Percentiles rank a stretch among this genome's conserved stretches.
These are phyloP conservation scores for Xylaria sp. DNA, from an alignment of 2,329 filamentous ascomycete genomes.

Conservation along the genomic window DNA sequence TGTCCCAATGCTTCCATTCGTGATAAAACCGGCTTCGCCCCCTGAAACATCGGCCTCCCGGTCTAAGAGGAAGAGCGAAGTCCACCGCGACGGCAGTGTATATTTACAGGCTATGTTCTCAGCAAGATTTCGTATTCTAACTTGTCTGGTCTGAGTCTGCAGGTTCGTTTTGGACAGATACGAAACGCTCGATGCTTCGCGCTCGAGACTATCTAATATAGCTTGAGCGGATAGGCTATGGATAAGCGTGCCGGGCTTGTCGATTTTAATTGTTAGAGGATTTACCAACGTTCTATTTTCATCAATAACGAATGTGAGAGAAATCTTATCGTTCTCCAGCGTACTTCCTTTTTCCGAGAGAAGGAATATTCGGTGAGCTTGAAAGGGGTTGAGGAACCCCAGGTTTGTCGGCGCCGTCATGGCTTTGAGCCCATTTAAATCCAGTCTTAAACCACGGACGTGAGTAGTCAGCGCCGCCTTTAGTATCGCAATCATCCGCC, in stretches of 20 bases:
- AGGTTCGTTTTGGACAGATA: not conserved
- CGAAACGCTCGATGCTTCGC: not conserved
- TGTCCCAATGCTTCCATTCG: not conserved
- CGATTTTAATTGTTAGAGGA: not conserved
- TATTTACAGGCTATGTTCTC: conserved; percentile 24
- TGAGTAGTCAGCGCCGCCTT: conserved; percentile 27
- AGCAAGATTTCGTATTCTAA: not conserved
- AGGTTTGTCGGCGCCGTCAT: conserved; percentile 19
- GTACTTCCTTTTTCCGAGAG: conserved; percentile 12
- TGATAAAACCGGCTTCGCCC: no score
- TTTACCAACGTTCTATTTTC: not conserved
- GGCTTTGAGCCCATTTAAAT: conserved; percentile 1
- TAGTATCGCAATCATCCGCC: conserved; percentile 24
- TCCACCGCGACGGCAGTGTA: conserved; percentile 25
- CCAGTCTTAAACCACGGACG: conserved; percentile 2
- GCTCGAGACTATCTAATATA: conserved; percentile 19
- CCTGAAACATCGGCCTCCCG: not conserved
- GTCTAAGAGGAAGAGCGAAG: conserved; percentile 22
- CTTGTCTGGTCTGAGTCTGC: not conserved
- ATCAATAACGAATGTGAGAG: not conserved
- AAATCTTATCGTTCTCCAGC: not conserved
- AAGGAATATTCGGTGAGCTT: conserved; percentile 18
- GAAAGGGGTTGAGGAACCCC: conserved; percentile 17
- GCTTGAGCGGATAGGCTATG: conserved; percentile 19
- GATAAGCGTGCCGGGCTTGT: conserved; percentile 6